Percentiles rank a stretch among this genome's conserved stretches.
Conservation (phyloP, 371 early-diverging fungal species). For the Lichtheimia hyalospora region DNA sequence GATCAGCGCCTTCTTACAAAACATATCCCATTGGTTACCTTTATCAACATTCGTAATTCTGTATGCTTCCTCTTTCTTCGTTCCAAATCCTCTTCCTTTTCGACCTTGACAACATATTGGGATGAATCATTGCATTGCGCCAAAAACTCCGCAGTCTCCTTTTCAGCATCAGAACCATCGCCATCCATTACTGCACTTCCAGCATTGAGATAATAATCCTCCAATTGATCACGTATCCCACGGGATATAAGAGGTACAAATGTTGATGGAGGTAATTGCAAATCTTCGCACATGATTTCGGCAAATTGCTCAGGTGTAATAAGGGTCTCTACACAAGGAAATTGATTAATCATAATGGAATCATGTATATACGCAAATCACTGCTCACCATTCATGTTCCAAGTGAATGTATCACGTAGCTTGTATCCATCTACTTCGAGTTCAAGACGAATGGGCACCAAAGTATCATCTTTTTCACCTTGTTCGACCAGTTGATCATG, state of each 20-base stretch:
- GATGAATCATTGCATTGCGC: conserved; percentile 73
- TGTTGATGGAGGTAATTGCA: conserved; percentile 59
- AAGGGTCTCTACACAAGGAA: conserved; percentile 8
- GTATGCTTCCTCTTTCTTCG: not conserved
- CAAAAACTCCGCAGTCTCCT: not conserved
- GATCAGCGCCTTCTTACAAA: no score
- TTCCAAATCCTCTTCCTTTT: not conserved
- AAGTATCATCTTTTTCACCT: conserved; percentile 57
- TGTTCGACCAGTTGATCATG: conserved; percentile 61
- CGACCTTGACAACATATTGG: conserved; percentile 68
- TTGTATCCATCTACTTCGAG: conserved; percentile 85
- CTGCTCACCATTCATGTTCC: conserved; percentile 83
- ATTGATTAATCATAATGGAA: not conserved
- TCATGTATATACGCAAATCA: not conserved
- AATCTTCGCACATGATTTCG: conserved; percentile 78
- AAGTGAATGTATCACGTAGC: conserved; percentile 86
- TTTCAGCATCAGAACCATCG: conserved; percentile 3
- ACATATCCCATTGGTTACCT: conserved; percentile 11
- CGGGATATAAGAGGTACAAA: conserved; percentile 64
- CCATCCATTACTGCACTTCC: conserved; percentile 24
- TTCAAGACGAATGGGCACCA: conserved; percentile 90
- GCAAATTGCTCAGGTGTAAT: conserved; percentile 79
- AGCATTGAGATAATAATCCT: conserved; percentile 64
- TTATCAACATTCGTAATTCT: conserved; percentile 31
- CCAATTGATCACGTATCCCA: conserved; percentile 75